Evolutionary conservation across 1,284 basidiomycete species (phyloP).

Genomic region (Ceratobasidium sp.): DNA sequence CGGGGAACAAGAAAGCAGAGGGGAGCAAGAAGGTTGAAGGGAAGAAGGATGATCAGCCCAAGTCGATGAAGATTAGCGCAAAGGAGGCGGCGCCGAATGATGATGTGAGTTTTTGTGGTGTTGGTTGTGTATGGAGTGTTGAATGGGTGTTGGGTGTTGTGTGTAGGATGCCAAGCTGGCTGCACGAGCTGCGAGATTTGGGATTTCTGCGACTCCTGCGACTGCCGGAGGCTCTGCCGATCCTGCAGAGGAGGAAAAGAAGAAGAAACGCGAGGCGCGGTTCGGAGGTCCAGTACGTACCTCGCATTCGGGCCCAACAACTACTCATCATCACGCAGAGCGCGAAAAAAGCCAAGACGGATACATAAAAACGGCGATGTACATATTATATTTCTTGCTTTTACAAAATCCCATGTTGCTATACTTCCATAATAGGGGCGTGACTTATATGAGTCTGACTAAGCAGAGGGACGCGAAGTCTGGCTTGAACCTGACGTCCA

Average conservation of each 20-base stretch:
- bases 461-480: conserved; percentile 35
- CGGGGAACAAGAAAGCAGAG: conserved; percentile 1
- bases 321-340: conserved; percentile 4
- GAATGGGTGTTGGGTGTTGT: not conserved
- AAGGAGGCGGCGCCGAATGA: conserved; percentile 44
- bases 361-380: conserved; percentile 16
- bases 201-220: conserved; percentile 1
- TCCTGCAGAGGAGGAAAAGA: conserved; percentile 49
- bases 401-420: not conserved
- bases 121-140: not conserved
- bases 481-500: conserved; percentile 4
- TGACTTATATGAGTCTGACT: conserved; percentile 26
- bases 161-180: conserved; percentile 41
- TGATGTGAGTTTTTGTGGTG: conserved; percentile 22
- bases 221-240: conserved; percentile 20
- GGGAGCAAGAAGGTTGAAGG: not conserved
- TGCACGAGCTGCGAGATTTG: conserved; percentile 37
- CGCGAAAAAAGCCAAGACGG: conserved; percentile 46
- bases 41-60: conserved; percentile 3
- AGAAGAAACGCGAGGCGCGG: conserved; percentile 49
- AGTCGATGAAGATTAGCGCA: conserved; percentile 34
- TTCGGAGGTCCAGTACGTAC: conserved; percentile 48
- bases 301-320: not conserved
- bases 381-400: not conserved
- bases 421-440: conserved; percentile 29